Evolutionary conservation across 2,329 filamentous ascomycete genomes (phyloP), one percentile per base, ranked within the genome.

Genomic region (Verticillium zaregamsianum): DNA sequence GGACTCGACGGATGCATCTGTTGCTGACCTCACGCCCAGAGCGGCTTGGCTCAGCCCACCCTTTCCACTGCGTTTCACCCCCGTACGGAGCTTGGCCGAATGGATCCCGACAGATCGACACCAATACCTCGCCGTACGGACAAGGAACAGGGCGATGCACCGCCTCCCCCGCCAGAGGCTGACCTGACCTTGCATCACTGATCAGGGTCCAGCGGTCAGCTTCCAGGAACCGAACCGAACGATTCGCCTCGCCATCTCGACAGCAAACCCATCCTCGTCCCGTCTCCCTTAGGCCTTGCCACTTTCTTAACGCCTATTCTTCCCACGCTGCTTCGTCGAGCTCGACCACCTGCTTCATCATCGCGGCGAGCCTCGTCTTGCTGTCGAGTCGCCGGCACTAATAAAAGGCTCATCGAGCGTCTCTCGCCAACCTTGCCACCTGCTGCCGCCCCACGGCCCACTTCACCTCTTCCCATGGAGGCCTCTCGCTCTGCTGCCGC

Each of bases 161-260:
- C 57, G 57, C 57, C 57, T 58, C 57, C 57, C 57, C 57, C 57
- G 57, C 57, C 55, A 57, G 32, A 52, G 45, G 20, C 45, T 52
- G 45, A 52, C 45, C 45, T 52, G 45, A 52, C 45, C 45, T 23
- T 52, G 45, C 45, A 52, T 52, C 45, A 52, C 45, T 52, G 45
- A 12, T 52, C 45, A 52, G 45, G 45, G 45, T 52, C 45, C 45
- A 28, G 45, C 45, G 45, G 45, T 23, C 45, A 52, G 20, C 45
- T 25, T 25, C 23, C 45, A 52, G 45, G 33, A 35, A 35, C 33
- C 33, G 45, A 52, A 52, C 45, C 45, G 45, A 52, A 20, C n/a
- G 45, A 25, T 8, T 52, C 20, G 45, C 8, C 45, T 25, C 20
- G 9, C n/a, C 45, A 3, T 52, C 9, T 12, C 45, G 20, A n/a